Evolutionary conservation across 139 green algal species (phyloP), one percentile per base, ranked within the genome.

Genomic region (Chlorella sorokiniana): DNA sequence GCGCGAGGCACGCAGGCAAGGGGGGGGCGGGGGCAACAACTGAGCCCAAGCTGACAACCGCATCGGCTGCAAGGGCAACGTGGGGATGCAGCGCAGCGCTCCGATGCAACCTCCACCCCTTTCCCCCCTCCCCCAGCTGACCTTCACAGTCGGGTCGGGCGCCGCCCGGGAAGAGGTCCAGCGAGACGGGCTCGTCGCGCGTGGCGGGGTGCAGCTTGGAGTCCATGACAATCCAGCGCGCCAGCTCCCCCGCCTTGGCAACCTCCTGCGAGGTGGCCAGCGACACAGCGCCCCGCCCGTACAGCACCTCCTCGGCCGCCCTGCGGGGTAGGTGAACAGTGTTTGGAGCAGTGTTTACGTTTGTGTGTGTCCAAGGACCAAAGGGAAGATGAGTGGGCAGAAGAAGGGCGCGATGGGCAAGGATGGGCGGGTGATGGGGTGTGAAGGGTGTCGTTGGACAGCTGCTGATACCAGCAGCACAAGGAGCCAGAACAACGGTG

Each of bases 231-330:
- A 95, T 84, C 78, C 83, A 94, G 27, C 87, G 82, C 27, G 91
- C 89, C 70, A 95, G 83, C 51, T 89, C 80, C 20, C 86, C 86
- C 0, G 91, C 91, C 5, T 54, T 81, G 27, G 85, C 51, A 37
- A 94, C 83, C 74, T 93, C 89, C 48, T 84, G 79, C n/a, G 74
- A 63, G 41, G 91, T 94, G 37, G 68, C 69, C 25, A 95, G 78
- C 18, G 91, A 92, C 33, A 85, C 80, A 20, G 76, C 84, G 3
- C 87, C 63, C 7, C 37, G 52, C 11, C 92, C 92, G 45, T 85
- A 95, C 29, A 93, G 61, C 59, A 90, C 83, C 79, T 93, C 90
- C 82, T 95, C 92, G 20, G 81, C 78, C 22, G 83, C 89, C 61
- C 91, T 76, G 76, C 67, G 78, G 16, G 40, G 64, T 1, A 1